A percentile compares a stretch with the other conserved stretches of the same genome.
Conservation (phyloP, 2,329 filamentous ascomycete species). For the Trichoderma harzianum region DNA sequence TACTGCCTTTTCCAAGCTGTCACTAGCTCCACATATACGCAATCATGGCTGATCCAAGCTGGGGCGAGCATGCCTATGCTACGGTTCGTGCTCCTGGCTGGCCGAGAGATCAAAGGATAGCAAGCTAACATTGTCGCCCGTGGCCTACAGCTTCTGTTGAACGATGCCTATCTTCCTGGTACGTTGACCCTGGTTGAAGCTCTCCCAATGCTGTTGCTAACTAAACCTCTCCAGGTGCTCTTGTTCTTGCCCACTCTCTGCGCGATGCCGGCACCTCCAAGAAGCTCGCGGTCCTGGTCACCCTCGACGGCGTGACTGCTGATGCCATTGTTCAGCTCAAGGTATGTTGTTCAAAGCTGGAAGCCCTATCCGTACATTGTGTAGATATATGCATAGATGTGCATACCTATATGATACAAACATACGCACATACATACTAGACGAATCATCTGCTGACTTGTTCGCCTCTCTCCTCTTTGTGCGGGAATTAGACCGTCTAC, state of each 20-base stretch:
- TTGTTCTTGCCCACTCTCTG: constrained; percentile 90
- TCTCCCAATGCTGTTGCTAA: background rate
- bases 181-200: constrained; percentile 28
- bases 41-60: constrained; percentile 38
- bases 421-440: background rate
- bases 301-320: constrained; percentile 71
- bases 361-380: background rate
- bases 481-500: constrained; percentile 64
- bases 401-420: background rate
- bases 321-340: constrained; percentile 76
- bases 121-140: background rate
- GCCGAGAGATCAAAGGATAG: background rate
- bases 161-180: constrained; percentile 91
- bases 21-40: background rate
- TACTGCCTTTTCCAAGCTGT: background rate
- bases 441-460: background rate
- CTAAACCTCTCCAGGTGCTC: constrained; percentile 55
- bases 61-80: constrained; percentile 52
- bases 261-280: constrained; percentile 84
- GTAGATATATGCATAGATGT: background rate
- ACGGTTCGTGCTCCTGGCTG: constrained; percentile 45
- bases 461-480: background rate
- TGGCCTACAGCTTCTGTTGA: constrained; percentile 75
- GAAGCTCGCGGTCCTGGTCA: constrained; percentile 81
- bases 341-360: constrained; percentile 43